phyloP scores from a whole-genome alignment of 2,329 filamentous ascomycete genomes.

The Fusarium temperatum region DNA sequence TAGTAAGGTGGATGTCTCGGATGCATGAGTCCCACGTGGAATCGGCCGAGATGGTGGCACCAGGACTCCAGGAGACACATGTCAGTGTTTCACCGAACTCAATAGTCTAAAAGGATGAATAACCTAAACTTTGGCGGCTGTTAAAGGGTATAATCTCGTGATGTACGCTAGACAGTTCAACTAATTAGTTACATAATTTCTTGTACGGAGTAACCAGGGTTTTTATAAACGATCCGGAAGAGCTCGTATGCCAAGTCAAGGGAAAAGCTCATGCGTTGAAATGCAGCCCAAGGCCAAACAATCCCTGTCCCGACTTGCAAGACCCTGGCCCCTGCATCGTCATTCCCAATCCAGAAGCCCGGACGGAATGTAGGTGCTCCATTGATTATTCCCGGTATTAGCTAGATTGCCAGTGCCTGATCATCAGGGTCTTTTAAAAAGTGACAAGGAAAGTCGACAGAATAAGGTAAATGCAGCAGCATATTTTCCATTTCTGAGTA shows the following conservation, averaged over 20 bases:
- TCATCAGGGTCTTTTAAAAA: not conserved
- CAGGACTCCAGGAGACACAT: constrained; percentile 1
- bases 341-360: constrained; percentile 4
- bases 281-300: not conserved
- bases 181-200: no score
- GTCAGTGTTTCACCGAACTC: not conserved
- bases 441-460: not conserved
- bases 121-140: no score
- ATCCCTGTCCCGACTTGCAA: constrained; percentile 3
- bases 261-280: not conserved
- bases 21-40: constrained; percentile 31
- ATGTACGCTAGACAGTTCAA: not conserved
- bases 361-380: constrained; percentile 5
- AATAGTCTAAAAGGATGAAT: not conserved
- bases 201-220: not conserved
- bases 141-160: not conserved
- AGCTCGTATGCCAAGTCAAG: not conserved
- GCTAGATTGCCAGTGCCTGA: not conserved
- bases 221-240: not conserved
- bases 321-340: constrained; percentile 19
- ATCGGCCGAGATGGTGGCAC: constrained; percentile 21
- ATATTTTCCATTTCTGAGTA: not conserved
- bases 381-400: constrained; percentile 24
- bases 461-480: not conserved
- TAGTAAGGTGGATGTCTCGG: constrained; percentile 16